These are phyloP conservation scores for Seminavis robusta DNA, from an alignment of 108 stramenopile species.

Conservation along the genomic window DNA sequence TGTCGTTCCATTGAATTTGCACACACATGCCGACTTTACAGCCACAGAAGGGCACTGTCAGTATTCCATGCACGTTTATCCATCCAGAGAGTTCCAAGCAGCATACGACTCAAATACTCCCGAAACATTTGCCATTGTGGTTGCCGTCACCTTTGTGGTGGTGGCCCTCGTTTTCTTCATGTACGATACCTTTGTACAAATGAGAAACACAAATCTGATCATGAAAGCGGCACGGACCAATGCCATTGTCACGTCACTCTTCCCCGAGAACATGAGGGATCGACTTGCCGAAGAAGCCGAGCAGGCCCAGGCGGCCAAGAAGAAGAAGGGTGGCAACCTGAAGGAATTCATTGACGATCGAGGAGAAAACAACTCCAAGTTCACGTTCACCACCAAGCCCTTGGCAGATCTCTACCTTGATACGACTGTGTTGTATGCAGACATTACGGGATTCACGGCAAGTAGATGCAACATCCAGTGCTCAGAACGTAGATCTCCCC, in stretches of 20 bases:
- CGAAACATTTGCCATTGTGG: background rate
- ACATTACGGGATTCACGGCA: conserved; percentile 22
- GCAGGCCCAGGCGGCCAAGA: background rate
- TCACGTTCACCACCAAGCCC: too few relatives aligned
- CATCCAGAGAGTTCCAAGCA: background rate
- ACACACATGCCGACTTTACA: too few relatives aligned
- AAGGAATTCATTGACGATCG: too few relatives aligned
- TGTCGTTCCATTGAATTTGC: too few relatives aligned
- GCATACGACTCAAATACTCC: conserved; percentile 11
- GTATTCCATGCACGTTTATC: conserved; percentile 20
- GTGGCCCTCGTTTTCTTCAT: conserved; percentile 1
- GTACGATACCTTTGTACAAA: conserved; percentile 9
- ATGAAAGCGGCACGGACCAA: conserved; percentile 9
- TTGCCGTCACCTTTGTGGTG: conserved; percentile 2
- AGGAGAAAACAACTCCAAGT: conserved; percentile 1
- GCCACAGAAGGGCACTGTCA: too few relatives aligned
- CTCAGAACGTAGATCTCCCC: too few relatives aligned
- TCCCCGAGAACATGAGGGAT: conserved; percentile 10
- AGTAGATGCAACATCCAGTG: too few relatives aligned
- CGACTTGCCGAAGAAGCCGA: conserved; percentile 4
- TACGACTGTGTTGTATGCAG: conserved; percentile 18
- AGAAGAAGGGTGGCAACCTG: background rate
- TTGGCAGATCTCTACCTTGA: conserved; percentile 11
- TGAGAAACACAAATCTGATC: conserved; percentile 1
- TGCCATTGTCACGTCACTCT: conserved; percentile 5